Base-by-base conservation (phyloP, 2,329 filamentous ascomycete genomes). In the Monosporascus cannonballus region DNA sequence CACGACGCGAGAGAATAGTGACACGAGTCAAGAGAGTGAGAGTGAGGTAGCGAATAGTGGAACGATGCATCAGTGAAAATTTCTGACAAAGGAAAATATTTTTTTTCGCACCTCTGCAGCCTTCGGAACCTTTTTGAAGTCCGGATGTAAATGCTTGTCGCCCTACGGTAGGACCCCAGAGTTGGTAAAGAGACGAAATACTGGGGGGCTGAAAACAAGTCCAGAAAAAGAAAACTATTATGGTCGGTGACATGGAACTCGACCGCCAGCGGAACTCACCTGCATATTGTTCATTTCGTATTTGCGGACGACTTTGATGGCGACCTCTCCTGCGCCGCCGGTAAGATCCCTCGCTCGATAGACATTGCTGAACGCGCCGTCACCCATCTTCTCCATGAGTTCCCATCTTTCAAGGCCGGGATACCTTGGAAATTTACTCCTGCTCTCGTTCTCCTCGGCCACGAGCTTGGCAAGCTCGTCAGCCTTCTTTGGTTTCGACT, bases 241-340 rank as follows among this genome's bases (percentile, higher is more conserved):
- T 56, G 60, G 58, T 61, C 59, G 60, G 54, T 53, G 55, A 61
- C 50, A 55, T 42, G 49, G 50, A 64, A 61, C 59, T 59, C 66
- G 68, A 56, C 61, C 59, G 57, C 58, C 60, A 59, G 60, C 68
- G 59, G 51, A 27, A 87, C 91, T 83, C 82, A 99, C 94, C 90
- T 97, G 94, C 78, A 87, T 91, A 61, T 86, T 92, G 75, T 96
- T 97, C 90, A 99, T 96, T 74, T 99, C 94, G 70, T 90, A 97
- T 75, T 97, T 97, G 67, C 94, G 88, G 59, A 99, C 94, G 49
- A 99, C 94, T 73, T 99, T 99, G 79, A 99, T 97, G 62, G 93
- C 94, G 36, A 94, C 91, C 68, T 97, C 87, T 60, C 83, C 84
- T 57, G 82, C 81, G 57, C 85, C 77, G 41, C 89, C 87, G 6